Percentiles rank a stretch among this genome's conserved stretches.
phyloP scores from a whole-genome alignment of 2,329 filamentous ascomycete genomes.

The Pseudogymnoascus sp. region DNA sequence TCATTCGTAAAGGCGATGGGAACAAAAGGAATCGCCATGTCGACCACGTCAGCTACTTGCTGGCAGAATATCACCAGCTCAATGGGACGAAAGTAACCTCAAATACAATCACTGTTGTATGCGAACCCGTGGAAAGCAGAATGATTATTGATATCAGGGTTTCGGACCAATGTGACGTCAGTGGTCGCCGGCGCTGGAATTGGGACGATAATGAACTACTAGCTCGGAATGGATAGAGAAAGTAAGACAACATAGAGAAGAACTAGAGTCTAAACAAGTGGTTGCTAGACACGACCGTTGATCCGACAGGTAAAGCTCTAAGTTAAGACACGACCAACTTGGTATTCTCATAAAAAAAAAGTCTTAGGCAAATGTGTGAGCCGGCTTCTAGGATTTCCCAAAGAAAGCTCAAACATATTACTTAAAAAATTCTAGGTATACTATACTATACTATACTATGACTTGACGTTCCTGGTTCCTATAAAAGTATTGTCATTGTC shows the following conservation, averaged over 20 bases:
- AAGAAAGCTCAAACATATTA: not conserved
- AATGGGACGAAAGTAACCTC: not conserved
- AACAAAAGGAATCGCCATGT: not conserved
- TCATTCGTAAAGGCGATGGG: slow-evolving; percentile 1
- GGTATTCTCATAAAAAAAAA: not conserved
- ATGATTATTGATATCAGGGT: not conserved
- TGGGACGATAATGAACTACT: not conserved
- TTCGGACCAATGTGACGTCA: not conserved
- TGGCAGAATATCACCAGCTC: slow-evolving; percentile 22
- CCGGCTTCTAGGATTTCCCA: not conserved
- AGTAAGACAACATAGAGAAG: not conserved
- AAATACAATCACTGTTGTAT: not conserved
- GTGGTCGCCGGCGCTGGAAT: not conserved
- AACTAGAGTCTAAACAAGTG: not conserved
- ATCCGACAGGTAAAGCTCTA: not conserved
- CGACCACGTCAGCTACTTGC: slow-evolving; percentile 36
- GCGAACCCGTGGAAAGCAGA: not conserved
- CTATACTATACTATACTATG: not conserved
- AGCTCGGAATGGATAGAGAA: not conserved
- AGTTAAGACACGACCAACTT: not conserved
- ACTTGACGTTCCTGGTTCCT: not conserved
- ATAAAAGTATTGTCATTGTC: not conserved
- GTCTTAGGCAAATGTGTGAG: not conserved
- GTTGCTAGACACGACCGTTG: not conserved
- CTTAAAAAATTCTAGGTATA: not conserved